Base-by-base conservation (phyloP, 1,139 yeast species). In the Meyerozyma smithsonii region DNA sequence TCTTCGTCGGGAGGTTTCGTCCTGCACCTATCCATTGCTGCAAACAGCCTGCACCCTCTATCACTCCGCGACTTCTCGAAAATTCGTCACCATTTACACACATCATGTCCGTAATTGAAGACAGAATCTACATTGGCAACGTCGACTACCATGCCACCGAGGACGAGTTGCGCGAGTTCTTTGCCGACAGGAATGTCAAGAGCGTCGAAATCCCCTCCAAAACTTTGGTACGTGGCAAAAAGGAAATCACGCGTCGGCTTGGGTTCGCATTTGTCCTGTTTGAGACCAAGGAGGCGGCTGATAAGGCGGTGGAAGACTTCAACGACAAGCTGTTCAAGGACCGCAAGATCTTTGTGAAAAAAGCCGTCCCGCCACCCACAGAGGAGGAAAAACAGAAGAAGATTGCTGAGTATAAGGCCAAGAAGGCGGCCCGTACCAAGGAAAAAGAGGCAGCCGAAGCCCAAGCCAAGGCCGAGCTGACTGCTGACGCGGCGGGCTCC, bases 261-360 rank as follows among this genome's bases (percentile, higher is more conserved):
- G 82, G 82, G 8, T 75, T 73, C 58, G 82, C 79, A 12, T 77
- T 74, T 56, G 76, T 74, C 40, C 71, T 76, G 49, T 75, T 77
- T 51, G 65, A 60, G 38, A 51, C 62, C 38, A 50, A 64, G 44
- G 67, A 63, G 23, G 73, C 73, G 28, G 80, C 80, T 5, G 70
- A 66, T 42, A 58, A 56, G 47, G 81, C 79, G 20, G 64, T 75
- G 48, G 69, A 60, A 42, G 56, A 61, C 37, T 68, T 61, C 49
- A 65, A 66, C 42, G 77, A 76, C 38, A 63, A 64, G 49, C 64
- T 62, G 46, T 68, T 76, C 51, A 69, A 68, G 43, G 71, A 68
- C 43, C 65, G 80, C 56, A 67, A 62, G 45, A 65, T 77, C 36
- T 71, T 66, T 48, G 71, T 74, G 40, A 74, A 69, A 54, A 69